Percentiles rank a stretch among this genome's conserved stretches.
phyloP scores from a whole-genome alignment of 148 eudicot species.

The Diospyros lotus region DNA sequence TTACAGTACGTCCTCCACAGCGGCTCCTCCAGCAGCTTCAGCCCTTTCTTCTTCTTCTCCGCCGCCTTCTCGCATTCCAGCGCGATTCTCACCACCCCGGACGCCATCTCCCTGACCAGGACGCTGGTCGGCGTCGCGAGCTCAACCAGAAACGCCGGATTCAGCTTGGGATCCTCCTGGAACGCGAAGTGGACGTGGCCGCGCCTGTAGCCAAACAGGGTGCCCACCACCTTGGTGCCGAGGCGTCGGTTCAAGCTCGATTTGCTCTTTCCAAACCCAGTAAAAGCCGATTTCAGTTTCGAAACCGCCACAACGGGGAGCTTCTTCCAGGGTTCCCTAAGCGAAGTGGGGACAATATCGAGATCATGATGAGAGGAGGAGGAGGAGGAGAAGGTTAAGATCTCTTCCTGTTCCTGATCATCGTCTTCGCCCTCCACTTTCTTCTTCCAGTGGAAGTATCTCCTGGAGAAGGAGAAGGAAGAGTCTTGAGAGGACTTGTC shows the following conservation, averaged over 20 bases:
- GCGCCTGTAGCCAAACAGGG: conserved; percentile 49
- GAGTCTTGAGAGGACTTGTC: conserved; percentile 43
- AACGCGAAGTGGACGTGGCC: conserved; percentile 59
- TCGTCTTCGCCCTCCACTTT: conserved; percentile 42
- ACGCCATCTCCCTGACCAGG: conserved; percentile 64
- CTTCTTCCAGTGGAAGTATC: conserved; percentile 64
- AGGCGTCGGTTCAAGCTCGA: conserved; percentile 27
- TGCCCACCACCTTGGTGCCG: conserved; percentile 54
- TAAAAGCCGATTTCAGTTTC: conserved; percentile 50
- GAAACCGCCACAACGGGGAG: conserved; percentile 28
- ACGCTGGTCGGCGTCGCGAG: conserved; percentile 51
- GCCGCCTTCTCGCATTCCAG: conserved; percentile 48
- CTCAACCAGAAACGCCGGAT: conserved; percentile 51
- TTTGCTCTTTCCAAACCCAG: conserved; percentile 36
- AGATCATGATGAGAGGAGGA: conserved; percentile 40
- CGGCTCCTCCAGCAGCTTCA: conserved; percentile 60
- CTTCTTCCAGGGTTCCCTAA: conserved; percentile 33
- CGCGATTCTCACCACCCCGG: conserved; percentile 58
- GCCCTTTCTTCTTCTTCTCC: conserved; percentile 32
- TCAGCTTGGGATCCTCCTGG: conserved; percentile 41
- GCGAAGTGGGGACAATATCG: conserved; percentile 12
- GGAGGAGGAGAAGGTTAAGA: conserved; percentile 37
- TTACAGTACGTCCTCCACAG: conserved; percentile 86
- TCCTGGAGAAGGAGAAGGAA: conserved; percentile 84
- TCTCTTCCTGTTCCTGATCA: conserved; percentile 29